Percentiles rank a stretch among this genome's conserved stretches.
These are phyloP conservation scores for Aspergillus coremiiformis DNA, from an alignment of 495 filamentous ascomycete species.

Conservation along the genomic window DNA sequence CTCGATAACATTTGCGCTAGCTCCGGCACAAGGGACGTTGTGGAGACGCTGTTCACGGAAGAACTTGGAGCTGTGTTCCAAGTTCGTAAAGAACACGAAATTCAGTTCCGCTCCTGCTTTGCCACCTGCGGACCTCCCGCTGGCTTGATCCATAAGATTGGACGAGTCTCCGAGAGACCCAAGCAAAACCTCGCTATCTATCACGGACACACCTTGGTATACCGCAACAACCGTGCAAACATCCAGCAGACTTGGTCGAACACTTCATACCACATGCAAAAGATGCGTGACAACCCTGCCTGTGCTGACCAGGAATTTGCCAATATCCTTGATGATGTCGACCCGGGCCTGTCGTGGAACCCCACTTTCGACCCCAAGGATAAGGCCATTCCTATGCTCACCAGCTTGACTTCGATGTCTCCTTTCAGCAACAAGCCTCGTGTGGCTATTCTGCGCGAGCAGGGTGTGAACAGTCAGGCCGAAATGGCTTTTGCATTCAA, in stretches of 20 bases:
- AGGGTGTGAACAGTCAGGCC: constrained; percentile 89
- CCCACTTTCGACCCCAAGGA: constrained; percentile 77
- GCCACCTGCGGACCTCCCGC: constrained; percentile 83
- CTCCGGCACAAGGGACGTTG: constrained; percentile 51
- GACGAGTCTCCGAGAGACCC: constrained; percentile 55
- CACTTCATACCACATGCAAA: constrained; percentile 89
- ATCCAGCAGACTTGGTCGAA: constrained; percentile 85
- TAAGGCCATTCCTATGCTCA: constrained; percentile 59
- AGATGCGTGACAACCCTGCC: constrained; percentile 76
- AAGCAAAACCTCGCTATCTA: constrained; percentile 76
- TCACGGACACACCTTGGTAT: constrained; percentile 58
- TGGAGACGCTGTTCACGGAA: constrained; percentile 85
- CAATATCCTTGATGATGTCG: constrained; percentile 62
- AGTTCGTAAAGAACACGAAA: constrained; percentile 74
- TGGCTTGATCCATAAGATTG: constrained; percentile 74
- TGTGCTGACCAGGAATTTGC: constrained; percentile 84
- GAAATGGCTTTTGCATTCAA: constrained; percentile 98
- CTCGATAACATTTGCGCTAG: constrained; percentile 59
- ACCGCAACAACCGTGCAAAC: constrained; percentile 57
- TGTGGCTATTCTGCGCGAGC: constrained; percentile 90
- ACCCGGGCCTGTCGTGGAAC: constrained; percentile 82
- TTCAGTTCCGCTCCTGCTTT: constrained; percentile 80
- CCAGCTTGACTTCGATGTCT: constrained; percentile 52
- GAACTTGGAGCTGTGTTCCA: constrained; percentile 98
- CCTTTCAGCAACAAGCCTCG: constrained; percentile 67